Conservation (phyloP, 2,329 filamentous ascomycete species). For the Botrytis deweyae region DNA sequence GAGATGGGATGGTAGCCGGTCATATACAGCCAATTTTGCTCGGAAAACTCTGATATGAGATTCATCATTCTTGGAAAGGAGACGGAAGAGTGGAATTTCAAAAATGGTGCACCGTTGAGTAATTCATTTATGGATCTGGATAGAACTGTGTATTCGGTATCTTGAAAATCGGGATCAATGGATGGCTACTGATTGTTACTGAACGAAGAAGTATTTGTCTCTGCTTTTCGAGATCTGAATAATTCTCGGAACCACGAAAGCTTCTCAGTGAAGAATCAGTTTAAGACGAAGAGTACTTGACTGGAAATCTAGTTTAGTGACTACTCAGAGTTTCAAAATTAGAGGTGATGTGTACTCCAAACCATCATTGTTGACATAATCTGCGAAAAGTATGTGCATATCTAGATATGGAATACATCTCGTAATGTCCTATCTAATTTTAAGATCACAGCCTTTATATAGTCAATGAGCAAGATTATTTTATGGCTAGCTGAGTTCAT, state of each 20-base stretch:
- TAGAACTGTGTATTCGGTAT: not conserved
- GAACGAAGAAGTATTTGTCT: accelerated
- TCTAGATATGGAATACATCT: not conserved
- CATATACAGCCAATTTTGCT: not conserved
- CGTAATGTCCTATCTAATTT: not conserved
- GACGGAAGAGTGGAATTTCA: not conserved
- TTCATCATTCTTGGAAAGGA: not conserved
- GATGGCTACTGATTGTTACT: not conserved
- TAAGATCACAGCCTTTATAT: not conserved
- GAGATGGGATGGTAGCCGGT: not conserved
- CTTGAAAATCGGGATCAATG: not conserved
- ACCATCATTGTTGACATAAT: not conserved
- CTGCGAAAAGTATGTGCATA: not conserved
- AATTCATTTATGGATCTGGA: not conserved
- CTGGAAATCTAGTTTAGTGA: not conserved
- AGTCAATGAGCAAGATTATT: not conserved
- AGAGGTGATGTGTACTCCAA: not conserved
- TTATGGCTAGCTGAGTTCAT: not conserved
- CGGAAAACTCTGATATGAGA: not conserved
- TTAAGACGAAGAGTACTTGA: not conserved
- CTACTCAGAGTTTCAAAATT: not conserved
- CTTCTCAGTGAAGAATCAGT: not conserved
- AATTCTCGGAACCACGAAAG: not conserved
- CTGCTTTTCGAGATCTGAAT: not conserved
- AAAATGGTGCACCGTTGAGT: not conserved